These are phyloP conservation scores for Sphaerostilbella broomeana DNA, from an alignment of 2,329 filamentous ascomycete species.

Conservation along the genomic window DNA sequence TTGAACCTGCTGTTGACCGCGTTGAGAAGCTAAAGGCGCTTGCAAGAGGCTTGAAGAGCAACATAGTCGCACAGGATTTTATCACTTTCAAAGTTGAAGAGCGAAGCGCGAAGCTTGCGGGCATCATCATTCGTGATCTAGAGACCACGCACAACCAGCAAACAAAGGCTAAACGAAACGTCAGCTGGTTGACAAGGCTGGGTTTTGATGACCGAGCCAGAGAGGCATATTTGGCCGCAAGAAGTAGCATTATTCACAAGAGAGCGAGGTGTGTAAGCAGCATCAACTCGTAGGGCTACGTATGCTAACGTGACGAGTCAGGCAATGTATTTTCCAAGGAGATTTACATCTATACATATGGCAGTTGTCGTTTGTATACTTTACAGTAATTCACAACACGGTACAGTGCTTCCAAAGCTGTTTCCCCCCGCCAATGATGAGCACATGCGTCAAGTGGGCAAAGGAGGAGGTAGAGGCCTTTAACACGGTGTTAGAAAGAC, in stretches of 20 bases:
- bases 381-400: slow-evolving; percentile 89
- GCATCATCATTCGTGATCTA: slow-evolving; percentile 69
- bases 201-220: slow-evolving; percentile 87
- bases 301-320: slow-evolving; percentile 27
- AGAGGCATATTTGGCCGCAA: slow-evolving; percentile 76
- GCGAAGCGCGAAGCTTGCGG: slow-evolving; percentile 69
- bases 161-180: slow-evolving; percentile 70
- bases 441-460: slow-evolving; percentile 96
- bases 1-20: slow-evolving; percentile 74
- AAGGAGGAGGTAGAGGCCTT: slow-evolving; percentile 91
- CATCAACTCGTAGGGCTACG: background rate
- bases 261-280: slow-evolving; percentile 59
- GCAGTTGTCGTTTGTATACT: slow-evolving; percentile 92
- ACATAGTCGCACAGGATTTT: slow-evolving; percentile 81
- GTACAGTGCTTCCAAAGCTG: slow-evolving; percentile 81
- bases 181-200: slow-evolving; percentile 76
- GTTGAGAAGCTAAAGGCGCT: slow-evolving; percentile 81
- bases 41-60: slow-evolving; percentile 74
- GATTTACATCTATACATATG: slow-evolving; percentile 90
- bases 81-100: slow-evolving; percentile 89
- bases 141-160: slow-evolving; percentile 71
- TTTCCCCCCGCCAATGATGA: slow-evolving; percentile 82
- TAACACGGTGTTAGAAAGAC: slow-evolving; percentile 72
- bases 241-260: slow-evolving; percentile 71
- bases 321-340: slow-evolving; percentile 92